These are phyloP conservation scores for Amphichorda felina DNA, from an alignment of 2,329 filamentous ascomycete species.

Conservation along the genomic window DNA sequence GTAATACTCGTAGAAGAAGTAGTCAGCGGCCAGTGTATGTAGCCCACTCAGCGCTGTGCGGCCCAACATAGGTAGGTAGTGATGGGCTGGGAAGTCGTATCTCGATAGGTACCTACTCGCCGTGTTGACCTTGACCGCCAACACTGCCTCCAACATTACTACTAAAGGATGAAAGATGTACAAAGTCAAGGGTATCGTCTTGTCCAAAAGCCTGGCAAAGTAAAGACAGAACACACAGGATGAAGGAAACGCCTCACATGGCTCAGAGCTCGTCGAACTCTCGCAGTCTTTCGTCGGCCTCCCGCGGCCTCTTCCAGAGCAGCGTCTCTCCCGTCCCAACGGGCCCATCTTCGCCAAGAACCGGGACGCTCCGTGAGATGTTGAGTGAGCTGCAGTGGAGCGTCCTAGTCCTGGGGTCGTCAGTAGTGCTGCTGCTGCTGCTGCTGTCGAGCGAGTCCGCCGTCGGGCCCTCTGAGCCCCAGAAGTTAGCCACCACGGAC, in stretches of 20 bases:
- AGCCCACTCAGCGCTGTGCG: no score
- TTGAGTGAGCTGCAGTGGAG: neutral
- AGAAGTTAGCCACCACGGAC: constrained; percentile 12
- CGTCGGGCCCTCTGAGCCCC: neutral
- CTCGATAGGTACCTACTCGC: no score
- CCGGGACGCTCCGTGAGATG: neutral
- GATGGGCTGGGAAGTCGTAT: no score
- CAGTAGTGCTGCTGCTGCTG: no score
- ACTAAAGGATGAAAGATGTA: no score
- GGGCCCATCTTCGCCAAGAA: neutral
- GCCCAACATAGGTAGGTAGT: no score
- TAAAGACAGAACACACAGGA: neutral
- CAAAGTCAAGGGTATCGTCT: no score
- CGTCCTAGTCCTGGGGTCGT: neutral
- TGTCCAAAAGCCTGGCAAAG: neutral
- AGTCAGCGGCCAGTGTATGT: no score
- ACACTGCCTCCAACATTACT: no score
- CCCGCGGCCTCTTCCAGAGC: constrained; percentile 12
- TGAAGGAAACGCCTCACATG: neutral
- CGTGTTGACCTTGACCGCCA: no score
- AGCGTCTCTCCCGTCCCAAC: constrained; percentile 10
- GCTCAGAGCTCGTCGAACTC: constrained; percentile 34
- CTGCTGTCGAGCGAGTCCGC: neutral
- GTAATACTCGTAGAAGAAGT: no score
- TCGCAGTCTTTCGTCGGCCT: constrained; percentile 24